A percentile compares a stretch with the other conserved stretches of the same genome.
phyloP scores from a whole-genome alignment of 768 basidiomycete species.

The Leucogyrophana mollusca region DNA sequence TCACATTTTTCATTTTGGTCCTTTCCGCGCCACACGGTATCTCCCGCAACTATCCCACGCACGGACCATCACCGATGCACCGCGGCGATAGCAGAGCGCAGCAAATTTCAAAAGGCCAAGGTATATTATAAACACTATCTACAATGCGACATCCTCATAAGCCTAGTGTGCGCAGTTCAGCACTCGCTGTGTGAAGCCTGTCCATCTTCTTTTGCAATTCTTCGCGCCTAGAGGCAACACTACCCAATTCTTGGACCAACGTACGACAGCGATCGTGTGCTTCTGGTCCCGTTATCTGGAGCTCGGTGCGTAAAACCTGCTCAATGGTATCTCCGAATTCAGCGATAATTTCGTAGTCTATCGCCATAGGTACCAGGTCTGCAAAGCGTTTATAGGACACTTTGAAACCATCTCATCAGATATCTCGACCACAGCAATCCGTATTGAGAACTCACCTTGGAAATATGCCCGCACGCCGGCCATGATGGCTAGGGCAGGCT shows the following conservation, averaged over 20 bases:
- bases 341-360: conserved; percentile 40
- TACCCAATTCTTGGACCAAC: conserved; percentile 49
- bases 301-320: conserved; percentile 41
- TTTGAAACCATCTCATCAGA: conserved; percentile 24
- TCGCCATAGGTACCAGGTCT: conserved; percentile 41
- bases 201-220: conserved; percentile 52
- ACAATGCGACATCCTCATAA: conserved; percentile 3
- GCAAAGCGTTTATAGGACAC: conserved; percentile 46
- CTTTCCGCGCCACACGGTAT: conserved; percentile 4
- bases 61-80: conserved; percentile 22
- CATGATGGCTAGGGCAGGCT: conserved; percentile 63
- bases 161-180: conserved; percentile 37
- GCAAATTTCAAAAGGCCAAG: no score
- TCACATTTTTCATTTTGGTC: conserved; percentile 5
- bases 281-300: conserved; percentile 51
- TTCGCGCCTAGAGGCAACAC: conserved; percentile 41
- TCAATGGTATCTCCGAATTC: conserved; percentile 50
- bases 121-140: no score
- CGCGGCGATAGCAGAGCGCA: no score
- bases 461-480: conserved; percentile 72
- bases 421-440: background rate
- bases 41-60: conserved; percentile 10
- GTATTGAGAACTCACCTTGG: conserved; percentile 50
- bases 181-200: conserved; percentile 44
- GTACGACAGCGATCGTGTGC: conserved; percentile 47